Evolutionary conservation across 352 stramenopile species (phyloP), one percentile per base, ranked within the genome.

Genomic region (Pelagophyceae sp.): DNA sequence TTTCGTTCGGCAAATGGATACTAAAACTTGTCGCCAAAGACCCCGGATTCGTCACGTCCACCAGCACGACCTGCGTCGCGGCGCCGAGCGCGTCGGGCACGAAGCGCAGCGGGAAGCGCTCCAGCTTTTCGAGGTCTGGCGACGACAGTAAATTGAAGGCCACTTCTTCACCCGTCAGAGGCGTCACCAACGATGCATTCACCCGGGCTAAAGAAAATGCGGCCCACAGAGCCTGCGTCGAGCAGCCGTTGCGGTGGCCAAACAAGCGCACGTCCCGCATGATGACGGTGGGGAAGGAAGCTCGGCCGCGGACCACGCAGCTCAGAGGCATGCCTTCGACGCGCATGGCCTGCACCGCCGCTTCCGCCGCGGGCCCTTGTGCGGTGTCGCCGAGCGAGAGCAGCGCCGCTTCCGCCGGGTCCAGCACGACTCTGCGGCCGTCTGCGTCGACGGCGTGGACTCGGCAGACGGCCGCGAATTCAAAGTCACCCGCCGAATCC

Each of bases 1-100:
- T 89, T 72, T 96, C 91, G 76, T 96, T 96, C 11, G 92, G 92
- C 31, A 95, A 92, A 32, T 90, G 88, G 58, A 97, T 72, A 17
- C 84, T 81, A 76, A 94, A 95, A 20, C 88, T 83, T 11, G 93
- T 90, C 27, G 94, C 83, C 3, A 97, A 85, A 35, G 79, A 87
- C 0, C 91, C 92, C 0, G 89, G 85, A 78, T 97, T 97, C n/a
- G 79, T 81, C 19, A 97, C 81, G 38, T 93, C 88, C 35, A 96
- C 37, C 35, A 87, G 88, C 0, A 95, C 85, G 23, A 81, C 80
- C 33, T 79, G 76, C 5, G 63, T 31, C 65, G 38, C 32, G 11
- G n/a, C 33, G 54, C 76, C 67, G 15, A 79, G 35, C 31, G 67
- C 29, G 5, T 64, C 61, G 45, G 79, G 79, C 50, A 75, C 72